phyloP scores from a whole-genome alignment of 2,329 filamentous ascomycete species.

The Kalmusia sp. region DNA sequence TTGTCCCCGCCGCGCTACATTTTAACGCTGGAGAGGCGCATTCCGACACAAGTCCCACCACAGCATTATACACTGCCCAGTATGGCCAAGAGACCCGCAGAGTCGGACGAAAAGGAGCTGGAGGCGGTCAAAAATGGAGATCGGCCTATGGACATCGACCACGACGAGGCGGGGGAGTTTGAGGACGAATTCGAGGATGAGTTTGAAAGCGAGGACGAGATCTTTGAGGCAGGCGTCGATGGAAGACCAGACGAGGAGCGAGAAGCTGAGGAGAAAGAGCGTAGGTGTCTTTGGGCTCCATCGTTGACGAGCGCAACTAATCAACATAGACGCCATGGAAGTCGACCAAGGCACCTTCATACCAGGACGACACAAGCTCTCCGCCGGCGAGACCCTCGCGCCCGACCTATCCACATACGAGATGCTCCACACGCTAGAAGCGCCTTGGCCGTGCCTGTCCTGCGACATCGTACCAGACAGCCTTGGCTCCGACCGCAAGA shows the following conservation, averaged over 20 bases:
- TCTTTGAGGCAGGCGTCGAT: conserved; percentile 92
- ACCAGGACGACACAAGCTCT: conserved; percentile 89
- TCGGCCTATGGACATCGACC: conserved; percentile 59
- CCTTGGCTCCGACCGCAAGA: conserved; percentile 86
- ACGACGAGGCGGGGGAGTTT: conserved; percentile 71
- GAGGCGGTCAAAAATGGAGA: conserved; percentile 68
- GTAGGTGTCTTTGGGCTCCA: conserved; percentile 45
- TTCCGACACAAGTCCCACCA: not conserved
- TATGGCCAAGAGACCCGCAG: conserved; percentile 69
- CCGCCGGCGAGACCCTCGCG: conserved; percentile 86
- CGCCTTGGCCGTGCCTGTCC: conserved; percentile 95
- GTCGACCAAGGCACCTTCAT: conserved; percentile 96
- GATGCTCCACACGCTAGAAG: conserved; percentile 93
- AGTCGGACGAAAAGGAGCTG: conserved; percentile 56
- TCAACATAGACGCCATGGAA: conserved; percentile 75
- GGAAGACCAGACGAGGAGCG: conserved; percentile 90
- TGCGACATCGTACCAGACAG: conserved; percentile 90
- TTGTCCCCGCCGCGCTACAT: not conserved
- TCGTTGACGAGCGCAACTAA: conserved; percentile 4
- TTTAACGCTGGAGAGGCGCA: conserved; percentile 1
- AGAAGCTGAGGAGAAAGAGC: conserved; percentile 84
- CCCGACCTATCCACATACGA: conserved; percentile 96
- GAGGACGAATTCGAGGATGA: conserved; percentile 96
- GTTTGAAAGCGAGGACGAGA: conserved; percentile 90
- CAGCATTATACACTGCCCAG: conserved; percentile 17